These are phyloP conservation scores for Trypanosomatidae sp. DNA, from an alignment of 208 protist species.

Conservation along the genomic window DNA sequence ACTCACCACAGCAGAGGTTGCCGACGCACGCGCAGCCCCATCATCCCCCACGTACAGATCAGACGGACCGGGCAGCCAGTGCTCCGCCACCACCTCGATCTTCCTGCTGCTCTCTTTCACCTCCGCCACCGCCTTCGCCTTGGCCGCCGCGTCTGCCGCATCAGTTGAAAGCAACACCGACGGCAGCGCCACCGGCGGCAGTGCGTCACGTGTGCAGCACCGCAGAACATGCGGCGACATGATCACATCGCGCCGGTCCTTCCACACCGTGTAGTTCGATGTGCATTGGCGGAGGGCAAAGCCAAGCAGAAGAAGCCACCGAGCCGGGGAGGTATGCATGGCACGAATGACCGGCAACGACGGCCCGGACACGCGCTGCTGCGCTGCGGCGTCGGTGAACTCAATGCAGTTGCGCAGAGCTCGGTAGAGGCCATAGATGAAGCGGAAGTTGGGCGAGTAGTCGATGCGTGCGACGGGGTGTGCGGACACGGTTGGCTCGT, in stretches of 20 bases:
- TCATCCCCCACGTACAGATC: too few relatives aligned
- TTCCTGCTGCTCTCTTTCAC: conserved; percentile 4
- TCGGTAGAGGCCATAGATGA: conserved; percentile 62
- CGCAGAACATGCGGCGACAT: conserved; percentile 31
- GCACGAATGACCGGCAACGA: conserved; percentile 6
- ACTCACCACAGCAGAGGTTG: conserved; percentile 8
- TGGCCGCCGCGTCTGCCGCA: not conserved
- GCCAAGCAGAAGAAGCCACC: conserved; percentile 68
- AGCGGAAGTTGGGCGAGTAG: conserved; percentile 46
- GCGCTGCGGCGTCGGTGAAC: not conserved
- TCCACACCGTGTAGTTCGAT: conserved; percentile 78
- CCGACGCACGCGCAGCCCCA: conserved; percentile 6
- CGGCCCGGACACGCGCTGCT: not conserved
- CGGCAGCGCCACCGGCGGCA: conserved; percentile 13
- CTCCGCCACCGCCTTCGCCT: not conserved
- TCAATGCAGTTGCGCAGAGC: conserved; percentile 25
- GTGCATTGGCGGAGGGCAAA: conserved; percentile 52
- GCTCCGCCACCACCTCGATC: conserved; percentile 11
- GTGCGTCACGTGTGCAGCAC: conserved; percentile 20
- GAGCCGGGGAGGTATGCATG: conserved; percentile 29
- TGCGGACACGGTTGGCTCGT: conserved; percentile 24
- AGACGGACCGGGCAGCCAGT: conserved; percentile 35
- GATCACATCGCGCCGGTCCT: conserved; percentile 66
- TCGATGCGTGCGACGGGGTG: conserved; percentile 49
- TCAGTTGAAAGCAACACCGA: not conserved